Evolutionary conservation across 2,329 filamentous ascomycete species (phyloP).

Genomic region (Hypoxylon sp.): DNA sequence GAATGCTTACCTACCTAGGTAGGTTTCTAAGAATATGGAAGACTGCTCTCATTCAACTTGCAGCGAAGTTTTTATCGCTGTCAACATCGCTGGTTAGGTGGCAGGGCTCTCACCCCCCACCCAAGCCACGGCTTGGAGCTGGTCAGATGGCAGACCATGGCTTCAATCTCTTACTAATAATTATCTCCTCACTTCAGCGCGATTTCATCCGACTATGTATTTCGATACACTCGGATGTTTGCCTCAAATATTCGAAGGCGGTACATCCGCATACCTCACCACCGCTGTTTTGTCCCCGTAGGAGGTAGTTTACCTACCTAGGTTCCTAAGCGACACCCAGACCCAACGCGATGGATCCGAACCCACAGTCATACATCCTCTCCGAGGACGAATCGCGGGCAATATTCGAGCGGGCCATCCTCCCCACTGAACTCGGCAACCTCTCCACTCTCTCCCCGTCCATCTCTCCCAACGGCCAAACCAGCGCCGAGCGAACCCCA

Average conservation of each 20-base stretch:
- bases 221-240: not conserved
- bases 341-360: slow-evolving; percentile 20
- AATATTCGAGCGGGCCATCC: slow-evolving; percentile 54
- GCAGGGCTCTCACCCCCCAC: slow-evolving; percentile 22
- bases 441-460: slow-evolving; percentile 19
- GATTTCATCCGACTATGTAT: slow-evolving; percentile 8
- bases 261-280: not conserved
- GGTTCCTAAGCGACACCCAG: not conserved
- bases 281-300: slow-evolving; percentile 3
- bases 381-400: slow-evolving; percentile 49
- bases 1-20: too few species aligned
- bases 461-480: slow-evolving; percentile 19
- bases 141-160: slow-evolving; percentile 17
- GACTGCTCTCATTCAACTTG: too few species aligned
- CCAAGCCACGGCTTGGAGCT: slow-evolving; percentile 15
- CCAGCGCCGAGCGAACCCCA: slow-evolving; percentile 42
- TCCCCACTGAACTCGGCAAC: slow-evolving; percentile 54
- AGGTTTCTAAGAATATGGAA: slow-evolving; percentile 4
- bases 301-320: not conserved
- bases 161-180: slow-evolving; percentile 33
- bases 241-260: not conserved
- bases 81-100: not conserved
- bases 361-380: slow-evolving; percentile 52
- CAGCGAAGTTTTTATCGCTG: not conserved
- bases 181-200: slow-evolving; percentile 11